Base-by-base conservation (phyloP, 495 filamentous ascomycete genomes). In the Neurospora sp. region DNA sequence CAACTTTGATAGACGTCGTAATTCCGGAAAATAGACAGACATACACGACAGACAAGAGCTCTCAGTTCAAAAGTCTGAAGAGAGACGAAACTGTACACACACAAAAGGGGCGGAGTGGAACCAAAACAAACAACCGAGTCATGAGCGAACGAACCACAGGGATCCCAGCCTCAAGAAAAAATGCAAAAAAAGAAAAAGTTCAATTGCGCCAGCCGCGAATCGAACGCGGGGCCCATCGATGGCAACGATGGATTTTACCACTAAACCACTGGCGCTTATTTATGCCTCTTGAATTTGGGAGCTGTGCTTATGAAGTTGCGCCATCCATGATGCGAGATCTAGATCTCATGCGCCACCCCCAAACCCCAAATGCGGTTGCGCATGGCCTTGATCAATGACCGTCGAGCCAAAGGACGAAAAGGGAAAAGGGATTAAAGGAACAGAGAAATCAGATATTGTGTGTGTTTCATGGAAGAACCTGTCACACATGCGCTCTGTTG, bases 241-340 rank as follows among this genome's bases (percentile, higher is more conserved):
- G 83, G 83, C 83, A 84, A 84, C 83, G 83, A 84, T 84, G 83
- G 81, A 84, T 84, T 84, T 84, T 84, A 84, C 83, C 83, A 84
- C 83, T 84, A 84, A 84, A 84, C 82, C 82, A 84, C 82, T 82
- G 79, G 53, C 53, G 53, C 53, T 35, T 35, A 2, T 31, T 61
- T 5, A 31, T 53, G 27, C 1, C 27, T 27, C 2, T 27, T 2
- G 27, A 0, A 27, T 2, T 27, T 2, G 27, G 1, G 3, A 4
- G n/a, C 12, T 12, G 9, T 1, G 9, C 9, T 20, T 22, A 53
- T 53, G 8, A 48, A 20, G 27, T 27, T 27, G 27, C 27, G 27
- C 27, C 27, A 27, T 27, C 2, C 2, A 27, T 27, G 27, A 27
- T 2, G 27, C 27, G 27, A 27, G 27, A 27, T 27, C 27, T 27